phyloP scores from a whole-genome alignment of 2,329 filamentous ascomycete genomes.

The Cladosporium austrohemisphaericum region DNA sequence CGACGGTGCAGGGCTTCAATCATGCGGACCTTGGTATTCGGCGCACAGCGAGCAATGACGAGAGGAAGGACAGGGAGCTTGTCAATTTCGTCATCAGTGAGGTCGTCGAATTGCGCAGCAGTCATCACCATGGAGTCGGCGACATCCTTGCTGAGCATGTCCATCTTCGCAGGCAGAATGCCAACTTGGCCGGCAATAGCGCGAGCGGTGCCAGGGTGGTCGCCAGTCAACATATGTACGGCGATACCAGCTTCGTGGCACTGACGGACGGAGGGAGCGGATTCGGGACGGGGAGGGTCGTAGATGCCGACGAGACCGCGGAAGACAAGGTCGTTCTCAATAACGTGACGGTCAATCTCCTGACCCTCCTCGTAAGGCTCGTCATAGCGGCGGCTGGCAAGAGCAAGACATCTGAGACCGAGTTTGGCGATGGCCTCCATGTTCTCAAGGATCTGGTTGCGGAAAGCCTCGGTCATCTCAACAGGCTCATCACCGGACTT shows the following conservation, averaged over 20 bases:
- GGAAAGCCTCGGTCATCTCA: constrained; percentile 54
- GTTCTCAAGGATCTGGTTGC: constrained; percentile 57
- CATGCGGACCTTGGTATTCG: constrained; percentile 85
- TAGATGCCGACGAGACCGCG: constrained; percentile 83
- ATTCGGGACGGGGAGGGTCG: constrained; percentile 79
- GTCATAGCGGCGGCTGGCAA: constrained; percentile 52
- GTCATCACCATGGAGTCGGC: constrained; percentile 69
- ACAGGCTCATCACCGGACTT: constrained; percentile 32
- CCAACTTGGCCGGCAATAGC: constrained; percentile 77
- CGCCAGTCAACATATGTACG: constrained; percentile 82
- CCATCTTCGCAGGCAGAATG: constrained; percentile 61
- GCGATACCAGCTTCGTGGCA: constrained; percentile 71
- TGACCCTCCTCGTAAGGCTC: constrained; percentile 44
- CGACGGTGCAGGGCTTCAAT: constrained; percentile 81
- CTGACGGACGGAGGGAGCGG: constrained; percentile 65
- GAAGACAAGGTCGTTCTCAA: constrained; percentile 68
- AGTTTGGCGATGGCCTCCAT: constrained; percentile 66
- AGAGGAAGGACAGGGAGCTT: constrained; percentile 69
- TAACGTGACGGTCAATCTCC: constrained; percentile 52
- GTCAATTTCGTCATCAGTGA: constrained; percentile 72
- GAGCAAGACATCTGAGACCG: constrained; percentile 63
- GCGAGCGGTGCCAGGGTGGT: constrained; percentile 73
- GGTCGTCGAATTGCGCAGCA: constrained; percentile 56
- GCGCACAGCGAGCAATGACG: constrained; percentile 79
- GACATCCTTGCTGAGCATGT: constrained; percentile 58